Conservation (phyloP, 345 rosid genomes). For the Murraya paniculata region DNA sequence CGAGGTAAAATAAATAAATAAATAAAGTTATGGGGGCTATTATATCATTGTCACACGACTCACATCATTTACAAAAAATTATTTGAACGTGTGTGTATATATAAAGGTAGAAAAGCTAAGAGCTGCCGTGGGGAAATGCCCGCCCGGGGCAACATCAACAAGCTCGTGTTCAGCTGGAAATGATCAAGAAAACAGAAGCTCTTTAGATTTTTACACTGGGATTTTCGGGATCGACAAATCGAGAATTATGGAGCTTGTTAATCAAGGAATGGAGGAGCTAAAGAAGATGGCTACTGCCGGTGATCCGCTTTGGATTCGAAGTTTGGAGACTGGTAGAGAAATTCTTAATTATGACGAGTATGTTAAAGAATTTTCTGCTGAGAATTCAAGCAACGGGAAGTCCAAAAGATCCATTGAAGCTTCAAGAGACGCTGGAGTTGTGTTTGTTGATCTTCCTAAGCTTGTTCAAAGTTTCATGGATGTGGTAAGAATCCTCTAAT, state of each 20-base stretch:
- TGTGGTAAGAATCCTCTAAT: constrained; percentile 43
- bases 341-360: constrained; percentile 96
- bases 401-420: constrained; percentile 77
- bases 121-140: constrained; percentile 52
- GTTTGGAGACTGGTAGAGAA: constrained; percentile 90
- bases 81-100: background rate
- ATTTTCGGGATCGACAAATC: constrained; percentile 77
- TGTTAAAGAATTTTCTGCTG: constrained; percentile 60
- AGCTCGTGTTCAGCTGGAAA: constrained; percentile 57
- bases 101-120: constrained; percentile 73
- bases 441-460: constrained; percentile 76
- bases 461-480: constrained; percentile 86
- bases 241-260: constrained; percentile 63
- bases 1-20: constrained; percentile 38
- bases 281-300: constrained; percentile 73
- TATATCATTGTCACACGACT: background rate
- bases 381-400: constrained; percentile 34
- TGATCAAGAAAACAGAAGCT: constrained; percentile 67
- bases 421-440: constrained; percentile 76
- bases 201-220: constrained; percentile 74
- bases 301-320: constrained; percentile 84
- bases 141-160: constrained; percentile 45
- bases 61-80: background rate
- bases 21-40: too few relatives aligned
- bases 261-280: constrained; percentile 80